Conservation (phyloP, 2,329 filamentous ascomycete species). For the Neofusicoccum umdonicola region DNA sequence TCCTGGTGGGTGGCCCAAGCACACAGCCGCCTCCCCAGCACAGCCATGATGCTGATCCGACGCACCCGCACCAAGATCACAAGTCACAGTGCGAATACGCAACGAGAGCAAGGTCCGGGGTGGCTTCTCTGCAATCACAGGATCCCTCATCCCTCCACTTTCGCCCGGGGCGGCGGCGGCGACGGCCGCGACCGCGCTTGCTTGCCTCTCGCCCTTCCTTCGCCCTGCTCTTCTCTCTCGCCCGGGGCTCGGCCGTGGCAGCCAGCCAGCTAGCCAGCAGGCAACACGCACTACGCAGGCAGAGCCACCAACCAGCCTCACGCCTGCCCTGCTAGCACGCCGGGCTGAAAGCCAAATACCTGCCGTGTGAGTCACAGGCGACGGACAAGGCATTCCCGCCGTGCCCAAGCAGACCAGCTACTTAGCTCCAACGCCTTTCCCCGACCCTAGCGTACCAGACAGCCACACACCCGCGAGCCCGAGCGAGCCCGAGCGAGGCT, state of each 20-base stretch:
- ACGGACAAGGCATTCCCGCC: not conserved
- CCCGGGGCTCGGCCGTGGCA: too few relatives aligned
- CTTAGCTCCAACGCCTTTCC: not conserved
- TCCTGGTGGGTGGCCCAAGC: not conserved
- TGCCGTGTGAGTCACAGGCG: not conserved
- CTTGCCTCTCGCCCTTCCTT: not conserved
- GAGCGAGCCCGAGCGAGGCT: too few relatives aligned
- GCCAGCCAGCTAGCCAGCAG: too few relatives aligned
- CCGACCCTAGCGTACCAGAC: conserved; percentile 6
- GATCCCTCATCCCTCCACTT: not conserved
- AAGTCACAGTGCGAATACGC: not conserved
- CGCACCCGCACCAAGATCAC: not conserved
- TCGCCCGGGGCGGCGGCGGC: too few relatives aligned
- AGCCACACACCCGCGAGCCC: too few relatives aligned
- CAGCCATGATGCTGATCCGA: conserved; percentile 7
- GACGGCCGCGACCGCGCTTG: too few relatives aligned
- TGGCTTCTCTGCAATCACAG: not conserved
- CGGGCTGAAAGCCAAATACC: too few relatives aligned
- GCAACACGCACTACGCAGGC: too few relatives aligned
- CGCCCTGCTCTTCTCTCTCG: not conserved
- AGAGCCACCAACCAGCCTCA: not conserved
- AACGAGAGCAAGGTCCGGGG: not conserved
- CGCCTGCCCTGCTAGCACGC: not conserved
- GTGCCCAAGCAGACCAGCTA: too few relatives aligned
- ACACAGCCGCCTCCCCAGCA: not conserved